A percentile compares a stretch with the other conserved stretches of the same genome.
phyloP scores from a whole-genome alignment of 75 land plant genomes.

The Picea sitchensis region DNA sequence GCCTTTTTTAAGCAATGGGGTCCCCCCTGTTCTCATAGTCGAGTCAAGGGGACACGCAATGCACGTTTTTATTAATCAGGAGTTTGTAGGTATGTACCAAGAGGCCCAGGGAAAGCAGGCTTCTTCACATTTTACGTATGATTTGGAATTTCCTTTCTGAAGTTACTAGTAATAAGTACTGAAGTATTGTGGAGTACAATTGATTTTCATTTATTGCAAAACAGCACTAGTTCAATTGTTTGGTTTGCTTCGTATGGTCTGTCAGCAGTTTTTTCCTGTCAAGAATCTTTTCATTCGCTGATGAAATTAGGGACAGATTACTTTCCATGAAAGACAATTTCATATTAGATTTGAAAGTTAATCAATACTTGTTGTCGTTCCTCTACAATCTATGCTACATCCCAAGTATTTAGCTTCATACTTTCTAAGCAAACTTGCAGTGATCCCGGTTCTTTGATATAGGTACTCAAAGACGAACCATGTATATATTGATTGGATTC shows the following conservation, averaged over 20 bases:
- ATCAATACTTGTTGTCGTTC: too few species aligned
- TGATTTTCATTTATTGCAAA: neutral
- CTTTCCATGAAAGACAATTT: neutral
- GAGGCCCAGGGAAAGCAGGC: neutral
- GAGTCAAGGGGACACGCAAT: constrained; percentile 81
- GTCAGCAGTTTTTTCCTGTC: neutral
- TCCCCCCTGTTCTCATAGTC: constrained; percentile 44
- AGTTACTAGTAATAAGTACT: too few species aligned
- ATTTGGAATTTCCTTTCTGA: neutral
- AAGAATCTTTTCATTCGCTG: neutral
- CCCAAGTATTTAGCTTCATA: too few species aligned
- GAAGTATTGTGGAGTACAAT: too few species aligned
- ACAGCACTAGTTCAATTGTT: neutral
- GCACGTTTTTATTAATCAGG: constrained; percentile 72
- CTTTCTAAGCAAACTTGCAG: too few species aligned
- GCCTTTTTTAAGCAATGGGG: constrained; percentile 38
- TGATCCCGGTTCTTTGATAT: too few species aligned
- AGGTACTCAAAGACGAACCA: too few species aligned
- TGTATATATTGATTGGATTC: too few species aligned
- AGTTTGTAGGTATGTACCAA: constrained; percentile 56
- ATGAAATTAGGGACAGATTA: neutral
- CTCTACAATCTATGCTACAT: too few species aligned
- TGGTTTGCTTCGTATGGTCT: neutral
- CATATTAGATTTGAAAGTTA: too few species aligned
- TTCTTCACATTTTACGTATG: neutral